These are phyloP conservation scores for Aspergillus ibericus DNA, from an alignment of 2,329 filamentous ascomycete genomes.

Conservation along the genomic window DNA sequence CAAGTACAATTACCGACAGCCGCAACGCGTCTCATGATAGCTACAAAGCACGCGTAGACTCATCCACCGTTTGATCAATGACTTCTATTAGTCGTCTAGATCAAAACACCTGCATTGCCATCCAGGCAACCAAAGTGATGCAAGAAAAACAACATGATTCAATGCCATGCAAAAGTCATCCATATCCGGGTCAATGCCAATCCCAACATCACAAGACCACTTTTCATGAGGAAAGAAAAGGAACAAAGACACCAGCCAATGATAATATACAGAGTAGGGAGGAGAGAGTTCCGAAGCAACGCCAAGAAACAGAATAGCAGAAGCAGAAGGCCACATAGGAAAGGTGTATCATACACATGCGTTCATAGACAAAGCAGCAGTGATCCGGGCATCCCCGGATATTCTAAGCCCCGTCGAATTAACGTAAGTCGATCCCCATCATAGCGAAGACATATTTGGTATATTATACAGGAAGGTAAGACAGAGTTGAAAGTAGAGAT, in stretches of 20 bases:
- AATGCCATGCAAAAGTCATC: constrained; percentile 12
- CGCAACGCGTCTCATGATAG: background rate
- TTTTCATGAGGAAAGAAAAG: constrained; percentile 11
- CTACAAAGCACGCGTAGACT: background rate
- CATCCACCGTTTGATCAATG: background rate
- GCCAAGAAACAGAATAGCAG: constrained; percentile 19
- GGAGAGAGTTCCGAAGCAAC: constrained; percentile 34
- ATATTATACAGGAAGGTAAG: constrained; percentile 34
- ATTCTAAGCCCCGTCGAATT: constrained; percentile 9
- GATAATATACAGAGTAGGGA: constrained; percentile 35
- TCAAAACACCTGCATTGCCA: background rate
- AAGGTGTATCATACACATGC: constrained; percentile 37
- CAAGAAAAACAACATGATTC: constrained; percentile 12
- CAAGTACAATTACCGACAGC: background rate
- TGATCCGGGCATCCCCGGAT: constrained; percentile 14
- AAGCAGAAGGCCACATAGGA: constrained; percentile 28
- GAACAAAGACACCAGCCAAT: constrained; percentile 18
- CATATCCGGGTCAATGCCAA: constrained; percentile 14
- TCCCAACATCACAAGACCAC: constrained; percentile 11
- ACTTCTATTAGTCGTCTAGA: constrained; percentile 6
- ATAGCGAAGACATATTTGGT: constrained; percentile 30
- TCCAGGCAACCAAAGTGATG: constrained; percentile 1
- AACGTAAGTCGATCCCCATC: constrained; percentile 22
- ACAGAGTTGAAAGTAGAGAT: constrained; percentile 10
- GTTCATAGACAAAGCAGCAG: constrained; percentile 29